Conservation (phyloP, 352 stramenopile genomes). For the Phytophthora sp. region DNA sequence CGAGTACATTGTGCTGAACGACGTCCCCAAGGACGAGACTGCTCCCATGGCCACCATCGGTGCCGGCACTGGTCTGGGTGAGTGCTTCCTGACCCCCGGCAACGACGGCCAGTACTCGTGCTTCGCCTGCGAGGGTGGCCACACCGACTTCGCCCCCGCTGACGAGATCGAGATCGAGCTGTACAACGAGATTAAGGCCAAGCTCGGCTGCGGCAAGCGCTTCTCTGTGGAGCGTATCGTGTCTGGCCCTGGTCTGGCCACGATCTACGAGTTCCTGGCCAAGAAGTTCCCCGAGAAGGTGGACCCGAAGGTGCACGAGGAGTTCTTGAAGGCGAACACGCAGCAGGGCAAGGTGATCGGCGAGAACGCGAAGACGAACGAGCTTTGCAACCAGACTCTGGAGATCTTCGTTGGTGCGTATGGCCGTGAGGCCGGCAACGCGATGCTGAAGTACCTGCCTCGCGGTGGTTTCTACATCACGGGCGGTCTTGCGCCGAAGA, state of each 20-base stretch:
- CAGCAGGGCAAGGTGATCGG: constrained; percentile 82
- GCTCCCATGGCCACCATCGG: constrained; percentile 95
- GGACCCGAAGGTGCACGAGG: constrained; percentile 73
- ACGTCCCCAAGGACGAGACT: constrained; percentile 60
- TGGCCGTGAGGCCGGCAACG: constrained; percentile 93
- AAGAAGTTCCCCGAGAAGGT: constrained; percentile 90
- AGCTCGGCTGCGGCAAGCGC: constrained; percentile 78
- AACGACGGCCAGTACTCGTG: constrained; percentile 88
- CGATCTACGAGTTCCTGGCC: constrained; percentile 96
- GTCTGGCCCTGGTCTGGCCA: constrained; percentile 93
- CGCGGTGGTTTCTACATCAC: constrained; percentile 97
- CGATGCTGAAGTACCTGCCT: constrained; percentile 95
- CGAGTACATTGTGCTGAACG: constrained; percentile 90
- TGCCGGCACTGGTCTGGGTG: constrained; percentile 95
- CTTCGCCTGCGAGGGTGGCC: constrained; percentile 93
- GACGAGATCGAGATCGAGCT: constrained; percentile 88
- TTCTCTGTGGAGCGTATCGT: constrained; percentile 96
- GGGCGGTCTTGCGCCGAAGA: constrained; percentile 96
- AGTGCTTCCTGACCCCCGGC: constrained; percentile 95
- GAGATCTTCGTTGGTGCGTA: constrained; percentile 96
- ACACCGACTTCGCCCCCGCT: constrained; percentile 94
- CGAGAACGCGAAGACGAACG: constrained; percentile 82
- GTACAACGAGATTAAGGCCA: constrained; percentile 77
- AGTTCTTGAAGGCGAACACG: constrained; percentile 61
- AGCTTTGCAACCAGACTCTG: constrained; percentile 88